Percentiles rank a stretch among this genome's conserved stretches.
phyloP scores from a whole-genome alignment of 306 rosid species.

The Luffa acutangula region DNA sequence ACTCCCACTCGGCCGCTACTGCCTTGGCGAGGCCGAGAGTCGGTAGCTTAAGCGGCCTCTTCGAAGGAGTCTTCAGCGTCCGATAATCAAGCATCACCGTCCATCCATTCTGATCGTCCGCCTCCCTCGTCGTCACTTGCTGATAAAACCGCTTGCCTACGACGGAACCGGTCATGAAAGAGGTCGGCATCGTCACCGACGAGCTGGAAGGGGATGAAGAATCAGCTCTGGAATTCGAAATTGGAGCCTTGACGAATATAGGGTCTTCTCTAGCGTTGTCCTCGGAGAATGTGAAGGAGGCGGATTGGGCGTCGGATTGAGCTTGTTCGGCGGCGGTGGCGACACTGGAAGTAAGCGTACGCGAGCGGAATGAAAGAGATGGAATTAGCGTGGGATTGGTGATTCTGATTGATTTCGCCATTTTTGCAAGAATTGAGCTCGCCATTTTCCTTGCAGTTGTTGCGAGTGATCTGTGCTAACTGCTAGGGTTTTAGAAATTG shows the following conservation, averaged over 20 bases:
- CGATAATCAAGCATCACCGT: conserved; percentile 85
- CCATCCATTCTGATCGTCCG: conserved; percentile 84
- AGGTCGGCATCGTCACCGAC: conserved; percentile 79
- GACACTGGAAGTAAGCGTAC: conserved; percentile 19
- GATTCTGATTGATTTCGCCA: conserved; percentile 17
- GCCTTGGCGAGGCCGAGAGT: conserved; percentile 69
- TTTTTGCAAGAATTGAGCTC: conserved; percentile 18
- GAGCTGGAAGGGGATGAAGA: conserved; percentile 25
- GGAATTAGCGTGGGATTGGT: conserved; percentile 7
- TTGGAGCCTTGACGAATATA: conserved; percentile 35
- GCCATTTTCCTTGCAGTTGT: conserved; percentile 22
- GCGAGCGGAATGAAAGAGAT: conserved; percentile 17
- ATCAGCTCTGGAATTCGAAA: conserved; percentile 20
- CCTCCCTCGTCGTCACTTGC: conserved; percentile 47
- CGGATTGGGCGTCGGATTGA: conserved; percentile 23
- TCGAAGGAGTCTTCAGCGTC: conserved; percentile 76
- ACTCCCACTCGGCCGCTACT: conserved; percentile 88
- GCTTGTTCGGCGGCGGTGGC: conserved; percentile 39
- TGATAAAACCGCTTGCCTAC: conserved; percentile 83
- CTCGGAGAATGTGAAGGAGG: conserved; percentile 54
- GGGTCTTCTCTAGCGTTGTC: conserved; percentile 16
- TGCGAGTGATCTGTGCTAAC: background rate
- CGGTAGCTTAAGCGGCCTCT: conserved; percentile 82
- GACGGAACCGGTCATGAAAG: conserved; percentile 87
- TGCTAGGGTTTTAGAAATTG: conserved; percentile 10